A percentile compares a stretch with the other conserved stretches of the same genome.
Conservation (phyloP, 164 flowering plant genomes). For the Berberis thunbergii region DNA sequence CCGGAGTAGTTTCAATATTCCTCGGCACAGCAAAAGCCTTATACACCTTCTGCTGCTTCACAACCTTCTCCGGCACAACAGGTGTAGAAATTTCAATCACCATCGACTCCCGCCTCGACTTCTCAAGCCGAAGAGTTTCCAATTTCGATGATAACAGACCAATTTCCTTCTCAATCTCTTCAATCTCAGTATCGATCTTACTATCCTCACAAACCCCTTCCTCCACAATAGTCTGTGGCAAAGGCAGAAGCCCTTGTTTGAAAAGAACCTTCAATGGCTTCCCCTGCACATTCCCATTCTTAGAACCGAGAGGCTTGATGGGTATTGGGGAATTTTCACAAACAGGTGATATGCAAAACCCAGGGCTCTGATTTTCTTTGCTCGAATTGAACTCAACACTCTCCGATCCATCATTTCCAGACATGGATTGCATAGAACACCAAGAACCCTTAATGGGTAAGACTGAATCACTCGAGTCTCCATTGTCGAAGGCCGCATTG, state of each 20-base stretch:
- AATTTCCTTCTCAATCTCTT: conserved; percentile 60
- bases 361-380: conserved; percentile 56
- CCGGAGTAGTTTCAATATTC: conserved; percentile 22
- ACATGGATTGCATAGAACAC: background rate
- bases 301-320: too few species aligned
- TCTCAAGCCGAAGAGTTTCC: conserved; percentile 43
- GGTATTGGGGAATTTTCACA: conserved; percentile 15
- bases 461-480: conserved; percentile 13
- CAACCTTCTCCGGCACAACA: conserved; percentile 29
- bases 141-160: conserved; percentile 38
- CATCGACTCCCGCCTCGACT: background rate
- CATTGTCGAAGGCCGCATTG: conserved; percentile 61
- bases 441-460: conserved; percentile 14
- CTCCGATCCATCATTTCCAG: conserved; percentile 17
- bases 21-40: conserved; percentile 16
- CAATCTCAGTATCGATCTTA: conserved; percentile 56
- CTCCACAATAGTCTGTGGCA: background rate
- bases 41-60: conserved; percentile 35
- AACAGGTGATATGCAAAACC: conserved; percentile 18
- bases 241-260: conserved; percentile 16
- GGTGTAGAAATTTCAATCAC: conserved; percentile 10
- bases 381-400: conserved; percentile 29
- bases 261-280: conserved; percentile 21
- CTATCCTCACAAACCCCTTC: conserved; percentile 12
- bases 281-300: conserved; percentile 15